phyloP scores from a whole-genome alignment of 306 rosid genomes.

The Citrullus colocynthis region DNA sequence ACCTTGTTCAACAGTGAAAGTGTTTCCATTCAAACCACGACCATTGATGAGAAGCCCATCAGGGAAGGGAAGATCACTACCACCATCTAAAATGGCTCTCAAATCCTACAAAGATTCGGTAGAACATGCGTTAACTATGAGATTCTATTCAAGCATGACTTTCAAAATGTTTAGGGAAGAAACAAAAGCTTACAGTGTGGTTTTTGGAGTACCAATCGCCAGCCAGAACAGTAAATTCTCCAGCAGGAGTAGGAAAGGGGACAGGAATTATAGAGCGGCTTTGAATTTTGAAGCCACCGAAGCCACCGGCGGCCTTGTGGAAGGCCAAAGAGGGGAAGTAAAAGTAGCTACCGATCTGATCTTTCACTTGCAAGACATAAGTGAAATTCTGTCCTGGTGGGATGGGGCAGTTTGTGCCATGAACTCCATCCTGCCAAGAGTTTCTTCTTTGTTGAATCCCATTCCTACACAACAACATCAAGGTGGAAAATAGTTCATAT shows the following conservation, averaged over 20 bases:
- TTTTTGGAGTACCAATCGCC: slow-evolving; percentile 78
- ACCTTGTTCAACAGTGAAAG: slow-evolving; percentile 78
- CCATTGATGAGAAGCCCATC: slow-evolving; percentile 84
- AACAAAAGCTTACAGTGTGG: slow-evolving; percentile 50
- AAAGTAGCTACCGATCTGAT: slow-evolving; percentile 86
- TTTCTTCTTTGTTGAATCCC: slow-evolving; percentile 81
- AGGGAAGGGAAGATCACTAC: slow-evolving; percentile 68
- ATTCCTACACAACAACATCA: slow-evolving; percentile 31
- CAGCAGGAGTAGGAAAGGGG: slow-evolving; percentile 68
- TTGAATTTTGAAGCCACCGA: slow-evolving; percentile 47
- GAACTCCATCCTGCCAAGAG: slow-evolving; percentile 90
- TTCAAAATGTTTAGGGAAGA: neutral
- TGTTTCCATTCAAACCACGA: slow-evolving; percentile 37
- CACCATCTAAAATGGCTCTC: slow-evolving; percentile 64
- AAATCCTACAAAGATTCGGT: slow-evolving; percentile 39
- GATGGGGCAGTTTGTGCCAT: slow-evolving; percentile 79
- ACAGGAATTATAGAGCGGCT: slow-evolving; percentile 70
- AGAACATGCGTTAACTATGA: neutral
- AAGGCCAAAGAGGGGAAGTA: slow-evolving; percentile 75
- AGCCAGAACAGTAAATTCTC: slow-evolving; percentile 59
- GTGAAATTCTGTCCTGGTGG: slow-evolving; percentile 82
- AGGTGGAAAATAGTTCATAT: neutral
- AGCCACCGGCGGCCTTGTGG: slow-evolving; percentile 91
- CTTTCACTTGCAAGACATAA: slow-evolving; percentile 70
- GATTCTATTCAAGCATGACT: neutral